Evolutionary conservation across 495 filamentous ascomycete genomes (phyloP).

Genomic region (Glutinoglossum americanum): DNA sequence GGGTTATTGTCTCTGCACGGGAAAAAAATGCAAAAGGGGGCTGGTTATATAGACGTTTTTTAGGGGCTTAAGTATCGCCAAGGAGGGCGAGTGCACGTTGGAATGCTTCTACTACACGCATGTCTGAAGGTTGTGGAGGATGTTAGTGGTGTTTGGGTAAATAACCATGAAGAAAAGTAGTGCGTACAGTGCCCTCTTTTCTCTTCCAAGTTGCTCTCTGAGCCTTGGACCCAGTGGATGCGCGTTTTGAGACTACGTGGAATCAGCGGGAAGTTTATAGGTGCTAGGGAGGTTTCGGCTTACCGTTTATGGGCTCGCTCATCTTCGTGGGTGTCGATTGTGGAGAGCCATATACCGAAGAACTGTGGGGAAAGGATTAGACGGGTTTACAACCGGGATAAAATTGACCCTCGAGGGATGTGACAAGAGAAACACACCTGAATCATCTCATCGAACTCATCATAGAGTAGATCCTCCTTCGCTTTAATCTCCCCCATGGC

Average conservation of each 20-base stretch:
- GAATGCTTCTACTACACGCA: slow-evolving; percentile 60
- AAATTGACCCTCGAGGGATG: neutral
- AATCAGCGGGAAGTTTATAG: neutral
- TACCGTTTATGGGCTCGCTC: slow-evolving; percentile 47
- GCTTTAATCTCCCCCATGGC: slow-evolving; percentile 35
- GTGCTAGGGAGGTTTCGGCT: neutral
- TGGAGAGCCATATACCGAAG: slow-evolving; percentile 48
- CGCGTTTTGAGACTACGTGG: slow-evolving; percentile 50
- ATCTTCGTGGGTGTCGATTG: slow-evolving; percentile 43
- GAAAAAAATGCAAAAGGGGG: neutral
- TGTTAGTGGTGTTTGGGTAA: neutral
- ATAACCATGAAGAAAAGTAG: neutral
- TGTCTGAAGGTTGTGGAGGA: slow-evolving; percentile 24
- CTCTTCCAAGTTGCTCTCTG: slow-evolving; percentile 41
- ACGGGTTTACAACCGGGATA: slow-evolving; percentile 2
- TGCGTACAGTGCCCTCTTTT: slow-evolving; percentile 55
- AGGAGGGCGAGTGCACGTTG: slow-evolving; percentile 55
- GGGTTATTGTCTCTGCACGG: neutral
- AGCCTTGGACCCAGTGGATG: slow-evolving; percentile 46
- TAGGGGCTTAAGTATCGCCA: slow-evolving; percentile 6
- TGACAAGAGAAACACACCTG: slow-evolving; percentile 21
- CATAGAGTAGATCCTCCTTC: slow-evolving; percentile 36
- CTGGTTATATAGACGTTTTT: neutral
- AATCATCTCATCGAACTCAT: slow-evolving; percentile 39
- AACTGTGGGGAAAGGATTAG: slow-evolving; percentile 22